Percentiles rank a stretch among this genome's conserved stretches.
These are phyloP conservation scores for Solanum paucissectum DNA, from an alignment of 257 asterid genomes.

Conservation along the genomic window DNA sequence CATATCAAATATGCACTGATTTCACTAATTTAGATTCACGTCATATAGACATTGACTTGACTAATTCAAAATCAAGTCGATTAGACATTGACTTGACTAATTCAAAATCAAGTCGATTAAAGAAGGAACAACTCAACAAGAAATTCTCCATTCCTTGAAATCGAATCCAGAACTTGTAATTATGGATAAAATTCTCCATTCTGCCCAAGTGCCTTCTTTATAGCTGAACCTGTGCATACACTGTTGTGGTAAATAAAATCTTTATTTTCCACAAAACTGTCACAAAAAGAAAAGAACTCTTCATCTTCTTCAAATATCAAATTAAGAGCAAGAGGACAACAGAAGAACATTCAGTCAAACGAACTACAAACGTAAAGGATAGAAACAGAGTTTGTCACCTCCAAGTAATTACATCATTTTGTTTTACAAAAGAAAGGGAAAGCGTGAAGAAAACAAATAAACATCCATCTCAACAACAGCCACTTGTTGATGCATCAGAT, in stretches of 20 bases:
- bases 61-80: no score
- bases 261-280: background rate
- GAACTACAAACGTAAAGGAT: background rate
- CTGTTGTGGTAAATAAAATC: background rate
- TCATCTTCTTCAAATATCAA: background rate
- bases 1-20: background rate
- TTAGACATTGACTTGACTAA: background rate
- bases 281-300: background rate
- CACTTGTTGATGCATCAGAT: constrained; percentile 53
- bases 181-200: background rate
- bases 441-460: background rate
- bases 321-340: background rate
- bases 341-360: background rate
- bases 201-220: background rate
- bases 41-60: background rate
- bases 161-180: background rate
- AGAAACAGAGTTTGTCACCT: background rate
- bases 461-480: constrained; percentile 59
- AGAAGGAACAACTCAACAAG: no score
- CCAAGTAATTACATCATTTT: background rate
- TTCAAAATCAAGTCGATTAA: no score
- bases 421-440: background rate
- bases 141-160: no score
- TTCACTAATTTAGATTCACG: background rate
- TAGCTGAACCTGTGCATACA: background rate